Evolutionary conservation across 2,329 filamentous ascomycete species (phyloP).

Genomic region (Tolypocladium amazonense): DNA sequence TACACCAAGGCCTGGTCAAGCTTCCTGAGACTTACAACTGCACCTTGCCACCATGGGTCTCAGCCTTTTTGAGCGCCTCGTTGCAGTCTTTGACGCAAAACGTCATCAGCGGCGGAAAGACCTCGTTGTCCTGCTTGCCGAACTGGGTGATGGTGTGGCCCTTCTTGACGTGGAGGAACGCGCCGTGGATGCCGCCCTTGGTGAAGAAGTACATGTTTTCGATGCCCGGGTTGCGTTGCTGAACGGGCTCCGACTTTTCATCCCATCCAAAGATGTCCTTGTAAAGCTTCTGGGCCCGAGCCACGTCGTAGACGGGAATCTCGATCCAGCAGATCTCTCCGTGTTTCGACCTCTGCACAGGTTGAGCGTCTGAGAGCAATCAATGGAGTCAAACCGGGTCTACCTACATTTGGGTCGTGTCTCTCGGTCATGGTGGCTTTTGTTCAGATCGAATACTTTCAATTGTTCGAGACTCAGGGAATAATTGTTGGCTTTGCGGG

Average conservation of each 20-base stretch:
- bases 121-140: slow-evolving; percentile 10
- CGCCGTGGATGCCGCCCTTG: slow-evolving; percentile 21
- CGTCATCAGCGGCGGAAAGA: slow-evolving; percentile 20
- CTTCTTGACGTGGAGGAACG: slow-evolving; percentile 21
- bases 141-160: slow-evolving; percentile 16
- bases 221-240: slow-evolving; percentile 10
- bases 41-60: slow-evolving; percentile 19
- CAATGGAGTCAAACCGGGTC: background rate
- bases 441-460: background rate
- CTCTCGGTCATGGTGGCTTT: background rate
- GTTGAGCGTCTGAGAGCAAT: background rate
- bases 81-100: slow-evolving; percentile 22
- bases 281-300: slow-evolving; percentile 26
- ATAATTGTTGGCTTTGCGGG: background rate
- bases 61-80: slow-evolving; percentile 17
- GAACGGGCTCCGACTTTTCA: slow-evolving; percentile 10
- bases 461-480: background rate
- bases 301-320: slow-evolving; percentile 22
- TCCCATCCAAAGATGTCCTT: slow-evolving; percentile 23
- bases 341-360: background rate
- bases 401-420: background rate
- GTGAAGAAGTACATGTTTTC: slow-evolving; percentile 23
- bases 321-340: slow-evolving; percentile 29
- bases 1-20: background rate
- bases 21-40: slow-evolving; percentile 19